Base-by-base conservation (phyloP, 2,329 filamentous ascomycete species). In the Byssothecium circinans region DNA sequence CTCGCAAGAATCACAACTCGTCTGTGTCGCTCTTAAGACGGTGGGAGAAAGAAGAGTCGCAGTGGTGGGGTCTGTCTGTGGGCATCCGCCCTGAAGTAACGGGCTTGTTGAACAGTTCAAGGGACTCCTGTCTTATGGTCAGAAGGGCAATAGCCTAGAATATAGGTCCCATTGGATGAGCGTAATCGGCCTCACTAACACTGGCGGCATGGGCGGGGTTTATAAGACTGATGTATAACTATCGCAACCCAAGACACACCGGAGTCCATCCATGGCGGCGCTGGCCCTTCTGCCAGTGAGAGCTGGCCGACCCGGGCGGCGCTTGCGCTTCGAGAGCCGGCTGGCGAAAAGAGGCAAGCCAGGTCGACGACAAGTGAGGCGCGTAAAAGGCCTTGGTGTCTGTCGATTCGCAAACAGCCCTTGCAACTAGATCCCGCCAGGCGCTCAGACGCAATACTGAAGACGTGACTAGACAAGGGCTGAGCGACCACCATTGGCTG, bases 241-340 rank as follows among this genome's bases (percentile, higher is more conserved):
- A 53, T 48, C 49, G 22, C 61, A 56, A 54, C 56, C 54, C 53
- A 49, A 56, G 57, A 59, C 57, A 57, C 56, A 60, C 51, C 58
- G 49, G 45, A 44, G 42, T 40, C 47, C 52, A 49, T 39, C 54
- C 50, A 55, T 55, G 53, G 52, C 56, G 48, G 52, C 54, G 58
- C 56, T 54, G 55, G 58, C 52, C 48, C 52, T 56, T 57, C 53
- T 60, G 53, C 53, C 58, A 55, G 56, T 54, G 56, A 60, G 46
- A 51, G 49, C 52, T 58, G 53, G 57, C 63, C 57, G 54, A 62
- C 56, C 58, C 35, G 49, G 54, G 53, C 64, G 64, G 68, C 68
- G 68, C 67, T 68, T 69, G 67, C 65, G 63, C 64, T 56, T 64
- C 57, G 62, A 65, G 56, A 66, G 5, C 23, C 23, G 58, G 61